Percentiles rank a stretch among this genome's conserved stretches.
These are phyloP conservation scores for Marvania coccoides DNA, from an alignment of 139 green algal genomes.

Conservation along the genomic window DNA sequence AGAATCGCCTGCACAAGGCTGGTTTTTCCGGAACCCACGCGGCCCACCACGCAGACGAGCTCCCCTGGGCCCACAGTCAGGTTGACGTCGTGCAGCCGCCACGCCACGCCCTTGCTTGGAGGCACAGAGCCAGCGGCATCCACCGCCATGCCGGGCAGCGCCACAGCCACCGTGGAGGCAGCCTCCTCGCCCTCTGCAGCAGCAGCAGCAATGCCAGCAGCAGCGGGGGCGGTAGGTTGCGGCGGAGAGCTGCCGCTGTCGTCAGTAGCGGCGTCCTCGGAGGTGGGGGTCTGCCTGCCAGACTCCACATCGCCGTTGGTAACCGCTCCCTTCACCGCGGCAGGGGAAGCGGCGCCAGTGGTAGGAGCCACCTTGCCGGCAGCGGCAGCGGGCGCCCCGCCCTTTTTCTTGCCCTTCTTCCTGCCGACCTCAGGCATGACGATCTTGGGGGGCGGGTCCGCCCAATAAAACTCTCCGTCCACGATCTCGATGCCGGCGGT, in stretches of 20 bases:
- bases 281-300: not conserved
- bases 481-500: conserved; percentile 19
- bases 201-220: not conserved
- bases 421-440: not conserved
- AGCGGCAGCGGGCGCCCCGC: not conserved
- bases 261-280: not conserved
- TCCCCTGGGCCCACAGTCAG: conserved; percentile 49
- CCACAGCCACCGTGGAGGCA: not conserved
- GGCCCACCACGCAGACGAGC: conserved; percentile 71
- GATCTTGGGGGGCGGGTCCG: conserved; percentile 20
- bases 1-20: conserved; percentile 67
- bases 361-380: too few relatives aligned
- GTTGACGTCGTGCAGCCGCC: conserved; percentile 51
- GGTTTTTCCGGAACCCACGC: conserved; percentile 74
- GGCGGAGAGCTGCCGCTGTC: too few relatives aligned
- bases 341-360: too few relatives aligned
- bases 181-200: too few relatives aligned
- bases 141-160: conserved; percentile 5
- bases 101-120: conserved; percentile 15
- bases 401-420: conserved; percentile 13
- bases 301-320: not conserved
- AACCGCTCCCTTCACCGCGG: not conserved
- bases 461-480: conserved; percentile 36
- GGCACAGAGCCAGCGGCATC: not conserved
- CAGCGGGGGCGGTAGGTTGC: too few relatives aligned